Conservation (phyloP, 352 stramenopile species). For the Pythium phragmitis region DNA sequence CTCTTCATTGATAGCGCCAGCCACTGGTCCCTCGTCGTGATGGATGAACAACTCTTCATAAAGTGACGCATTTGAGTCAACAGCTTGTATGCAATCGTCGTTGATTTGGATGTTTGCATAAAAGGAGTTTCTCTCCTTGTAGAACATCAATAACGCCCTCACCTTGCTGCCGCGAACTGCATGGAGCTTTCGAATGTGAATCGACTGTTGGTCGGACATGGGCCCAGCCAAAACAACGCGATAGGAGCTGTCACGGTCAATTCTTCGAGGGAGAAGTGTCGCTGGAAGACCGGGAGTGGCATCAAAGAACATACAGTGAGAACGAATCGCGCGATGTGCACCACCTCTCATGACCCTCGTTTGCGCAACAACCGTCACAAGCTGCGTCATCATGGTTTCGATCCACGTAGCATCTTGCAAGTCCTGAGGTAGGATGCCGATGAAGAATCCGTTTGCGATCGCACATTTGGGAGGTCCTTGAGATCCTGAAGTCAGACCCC, state of each 20-base stretch:
- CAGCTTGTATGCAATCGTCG: background rate
- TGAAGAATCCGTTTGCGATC: constrained; percentile 32
- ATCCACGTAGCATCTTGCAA: constrained; percentile 15
- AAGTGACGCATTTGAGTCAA: background rate
- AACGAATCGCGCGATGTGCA: constrained; percentile 23
- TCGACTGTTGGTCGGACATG: constrained; percentile 19
- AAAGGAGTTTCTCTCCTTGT: constrained; percentile 6
- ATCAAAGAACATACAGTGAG: constrained; percentile 27
- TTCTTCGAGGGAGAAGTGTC: constrained; percentile 16
- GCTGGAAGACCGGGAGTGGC: constrained; percentile 24
- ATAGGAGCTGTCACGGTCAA: constrained; percentile 17
- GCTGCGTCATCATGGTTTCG: constrained; percentile 22
- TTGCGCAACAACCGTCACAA: constrained; percentile 24
- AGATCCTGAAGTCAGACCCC: background rate
- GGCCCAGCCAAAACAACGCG: constrained; percentile 25
- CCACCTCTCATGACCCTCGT: constrained; percentile 27
- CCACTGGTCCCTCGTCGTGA: background rate
- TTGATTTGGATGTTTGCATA: constrained; percentile 9
- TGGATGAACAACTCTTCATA: background rate
- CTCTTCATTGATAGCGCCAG: constrained; percentile 5
- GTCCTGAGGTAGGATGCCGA: constrained; percentile 10
- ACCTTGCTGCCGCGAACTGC: constrained; percentile 2
- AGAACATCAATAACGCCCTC: constrained; percentile 7
- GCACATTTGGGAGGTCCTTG: constrained; percentile 19
- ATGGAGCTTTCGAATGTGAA: constrained; percentile 23